Evolutionary conservation across 1,139 yeast species (phyloP).

Genomic region (Pichia sp.): DNA sequence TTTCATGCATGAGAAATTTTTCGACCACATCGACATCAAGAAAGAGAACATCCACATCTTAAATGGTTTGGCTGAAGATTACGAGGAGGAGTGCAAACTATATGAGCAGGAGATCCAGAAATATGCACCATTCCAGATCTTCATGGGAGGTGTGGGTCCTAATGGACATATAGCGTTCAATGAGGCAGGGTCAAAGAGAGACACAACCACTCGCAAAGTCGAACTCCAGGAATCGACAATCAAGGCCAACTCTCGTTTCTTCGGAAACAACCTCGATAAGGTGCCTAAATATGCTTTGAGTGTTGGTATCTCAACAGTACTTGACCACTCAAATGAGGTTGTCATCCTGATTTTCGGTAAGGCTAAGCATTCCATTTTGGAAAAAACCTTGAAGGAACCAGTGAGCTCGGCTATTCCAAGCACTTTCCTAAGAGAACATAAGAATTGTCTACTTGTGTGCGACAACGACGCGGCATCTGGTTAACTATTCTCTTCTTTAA

Average conservation of each 20-base stretch:
- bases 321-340: conserved; percentile 54
- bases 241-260: conserved; percentile 55
- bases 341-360: conserved; percentile 48
- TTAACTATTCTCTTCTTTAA: background rate
- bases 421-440: conserved; percentile 45
- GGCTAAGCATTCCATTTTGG: conserved; percentile 42
- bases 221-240: conserved; percentile 51
- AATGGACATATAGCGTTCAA: conserved; percentile 66
- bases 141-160: conserved; percentile 62
- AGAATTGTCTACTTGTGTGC: conserved; percentile 44
- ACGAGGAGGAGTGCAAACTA: conserved; percentile 44
- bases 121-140: conserved; percentile 52
- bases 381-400: conserved; percentile 40
- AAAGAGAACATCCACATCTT: conserved; percentile 53
- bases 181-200: conserved; percentile 52
- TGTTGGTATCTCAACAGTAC: conserved; percentile 60
- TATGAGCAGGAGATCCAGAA: conserved; percentile 51
- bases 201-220: conserved; percentile 48
- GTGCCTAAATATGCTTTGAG: conserved; percentile 55
- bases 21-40: conserved; percentile 57
- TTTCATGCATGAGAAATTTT: conserved; percentile 57
- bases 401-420: conserved; percentile 43
- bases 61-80: conserved; percentile 48
- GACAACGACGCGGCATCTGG: conserved; percentile 30
- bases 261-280: conserved; percentile 42